Base-by-base conservation (phyloP, 2,329 filamentous ascomycete species). In the Fusarium albidum region DNA sequence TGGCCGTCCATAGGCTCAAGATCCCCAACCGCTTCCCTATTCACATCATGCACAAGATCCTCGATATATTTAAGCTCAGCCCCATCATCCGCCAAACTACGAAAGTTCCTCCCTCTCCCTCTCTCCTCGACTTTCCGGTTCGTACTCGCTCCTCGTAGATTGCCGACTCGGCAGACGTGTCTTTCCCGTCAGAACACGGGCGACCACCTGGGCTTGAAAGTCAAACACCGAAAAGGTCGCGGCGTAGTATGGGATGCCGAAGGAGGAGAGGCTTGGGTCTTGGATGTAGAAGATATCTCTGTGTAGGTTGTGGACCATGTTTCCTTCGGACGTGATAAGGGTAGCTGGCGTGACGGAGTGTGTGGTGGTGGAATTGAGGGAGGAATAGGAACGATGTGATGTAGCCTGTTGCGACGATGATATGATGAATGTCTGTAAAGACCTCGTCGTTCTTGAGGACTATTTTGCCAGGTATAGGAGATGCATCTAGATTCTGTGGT, bases 201-300 rank as follows among this genome's bases (percentile, higher is more conserved):
- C 81, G 0, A 87, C 73, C 0, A 79, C 80, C 59, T 86, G 82
- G 0, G 85, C 86, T 65, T 90, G 87, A 63, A 88, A 89, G 56
- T 90, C 87, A 58, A 89, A 90, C 1, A 89, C 73, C 0, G 84
- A 85, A 64, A 90, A 90, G 0, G 87, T 89, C 0, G 85, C 84
- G 0, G 82, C 83, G 63, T 87, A 83, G 67, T 84, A 88, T 0
- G 85, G 85, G 1, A 86, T 81, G 0, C 87, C 87, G 17, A 90
- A 74, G 58, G 89, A 89, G 0, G 77, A 73, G 1, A 90, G 73
- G 0, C 83, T 82, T 0, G 87, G 85, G 57, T 90, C 86, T 0
- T 79, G 79, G 41, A 90, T 89, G 69, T 89, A 90, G 68, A 88
- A 90, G 12, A 90, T 85, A 65, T 90, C 87, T 52, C 83, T 83